Conservation (phyloP, 176 grass and related monocot genomes). For the Ampelocalamus luodianensis region DNA sequence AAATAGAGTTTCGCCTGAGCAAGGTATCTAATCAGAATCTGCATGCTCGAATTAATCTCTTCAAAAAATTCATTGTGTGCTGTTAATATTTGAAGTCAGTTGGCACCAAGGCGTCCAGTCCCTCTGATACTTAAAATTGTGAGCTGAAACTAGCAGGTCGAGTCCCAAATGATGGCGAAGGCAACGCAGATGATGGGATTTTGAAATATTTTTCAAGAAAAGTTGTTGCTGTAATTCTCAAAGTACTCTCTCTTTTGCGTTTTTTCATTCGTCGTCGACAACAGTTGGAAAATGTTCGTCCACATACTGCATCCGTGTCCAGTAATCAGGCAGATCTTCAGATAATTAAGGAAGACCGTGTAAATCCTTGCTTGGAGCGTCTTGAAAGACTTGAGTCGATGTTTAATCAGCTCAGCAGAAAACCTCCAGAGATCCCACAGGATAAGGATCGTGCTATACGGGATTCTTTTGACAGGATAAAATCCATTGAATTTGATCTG, state of each 20-base stretch:
- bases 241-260: slow-evolving; percentile 68
- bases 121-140: slow-evolving; percentile 47
- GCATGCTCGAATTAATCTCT: slow-evolving; percentile 17
- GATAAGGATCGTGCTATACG: slow-evolving; percentile 79
- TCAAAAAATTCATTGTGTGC: not conserved
- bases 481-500: slow-evolving; percentile 88
- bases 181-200: slow-evolving; percentile 51
- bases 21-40: slow-evolving; percentile 53
- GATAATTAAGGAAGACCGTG: slow-evolving; percentile 54
- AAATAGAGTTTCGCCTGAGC: slow-evolving; percentile 40
- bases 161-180: slow-evolving; percentile 21
- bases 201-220: slow-evolving; percentile 70
- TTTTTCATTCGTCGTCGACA: slow-evolving; percentile 49
- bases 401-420: slow-evolving; percentile 82
- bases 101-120: slow-evolving; percentile 14
- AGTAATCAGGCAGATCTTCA: slow-evolving; percentile 43
- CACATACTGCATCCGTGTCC: slow-evolving; percentile 30
- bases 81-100: slow-evolving; percentile 39
- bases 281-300: slow-evolving; percentile 51
- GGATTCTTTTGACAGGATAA: slow-evolving; percentile 97
- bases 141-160: slow-evolving; percentile 54
- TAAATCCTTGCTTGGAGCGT: slow-evolving; percentile 69
- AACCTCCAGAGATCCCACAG: slow-evolving; percentile 71
- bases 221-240: slow-evolving; percentile 67
- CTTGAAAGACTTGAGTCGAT: slow-evolving; percentile 79